A percentile compares a stretch with the other conserved stretches of the same genome.
Conservation (phyloP, 2,329 filamentous ascomycete genomes). For the Penicillium sp. region DNA sequence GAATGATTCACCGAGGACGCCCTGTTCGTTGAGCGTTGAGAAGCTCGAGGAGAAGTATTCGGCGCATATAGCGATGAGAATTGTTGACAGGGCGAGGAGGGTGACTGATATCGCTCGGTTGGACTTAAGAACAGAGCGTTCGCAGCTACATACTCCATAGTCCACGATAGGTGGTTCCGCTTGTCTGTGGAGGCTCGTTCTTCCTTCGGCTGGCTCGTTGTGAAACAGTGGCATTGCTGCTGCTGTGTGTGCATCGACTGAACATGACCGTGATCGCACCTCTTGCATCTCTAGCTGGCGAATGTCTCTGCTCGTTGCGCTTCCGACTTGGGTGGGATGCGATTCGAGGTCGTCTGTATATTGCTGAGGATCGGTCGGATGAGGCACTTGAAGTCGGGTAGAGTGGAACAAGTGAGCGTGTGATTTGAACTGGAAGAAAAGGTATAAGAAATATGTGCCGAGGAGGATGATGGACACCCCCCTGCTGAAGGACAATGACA, state of each 20-base stretch:
- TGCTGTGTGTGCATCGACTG: conserved; percentile 5
- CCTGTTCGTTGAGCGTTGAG: conserved; percentile 60
- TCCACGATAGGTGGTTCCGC: background rate
- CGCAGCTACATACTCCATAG: background rate
- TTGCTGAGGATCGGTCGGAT: background rate
- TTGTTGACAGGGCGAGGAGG: conserved; percentile 60
- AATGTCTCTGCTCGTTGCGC: background rate
- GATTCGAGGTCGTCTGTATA: conserved; percentile 17
- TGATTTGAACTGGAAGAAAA: conserved; percentile 20
- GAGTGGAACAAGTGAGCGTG: conserved; percentile 3
- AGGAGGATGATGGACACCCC: conserved; percentile 34
- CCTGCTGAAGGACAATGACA: conserved; percentile 78
- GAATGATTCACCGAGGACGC: conserved; percentile 62
- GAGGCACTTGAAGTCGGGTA: background rate
- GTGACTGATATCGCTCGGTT: conserved; percentile 47
- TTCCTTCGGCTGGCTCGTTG: background rate
- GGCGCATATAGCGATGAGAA: conserved; percentile 66
- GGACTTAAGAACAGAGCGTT: conserved; percentile 1
- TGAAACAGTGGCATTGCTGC: conserved; percentile 9
- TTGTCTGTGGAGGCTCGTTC: background rate
- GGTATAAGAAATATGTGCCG: conserved; percentile 6
- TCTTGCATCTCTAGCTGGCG: conserved; percentile 15
- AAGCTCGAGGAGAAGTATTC: conserved; percentile 71
- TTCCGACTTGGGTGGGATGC: background rate
- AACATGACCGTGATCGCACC: conserved; percentile 6